Conservation (phyloP, 2,329 filamentous ascomycete species). For the Ramularia endophylla region DNA sequence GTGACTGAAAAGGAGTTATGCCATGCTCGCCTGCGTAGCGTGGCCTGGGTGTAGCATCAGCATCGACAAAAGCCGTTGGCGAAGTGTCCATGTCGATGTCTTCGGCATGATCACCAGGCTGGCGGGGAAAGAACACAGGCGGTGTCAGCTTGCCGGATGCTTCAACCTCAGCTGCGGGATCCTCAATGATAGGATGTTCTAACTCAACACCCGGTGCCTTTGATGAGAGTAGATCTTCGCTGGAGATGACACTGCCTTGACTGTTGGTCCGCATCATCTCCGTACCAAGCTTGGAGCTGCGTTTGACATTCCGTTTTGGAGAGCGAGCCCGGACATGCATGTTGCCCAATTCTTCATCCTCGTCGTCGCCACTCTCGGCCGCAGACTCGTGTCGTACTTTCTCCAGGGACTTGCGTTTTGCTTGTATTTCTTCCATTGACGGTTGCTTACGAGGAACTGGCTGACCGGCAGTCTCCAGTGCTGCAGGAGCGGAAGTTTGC, state of each 20-base stretch:
- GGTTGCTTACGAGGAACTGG: conserved; percentile 53
- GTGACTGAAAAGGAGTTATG: conserved; percentile 1
- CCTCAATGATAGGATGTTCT: conserved; percentile 33
- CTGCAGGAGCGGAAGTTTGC: conserved; percentile 60
- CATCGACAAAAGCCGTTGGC: conserved; percentile 15
- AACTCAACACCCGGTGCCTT: conserved; percentile 6
- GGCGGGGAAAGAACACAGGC: conserved; percentile 44
- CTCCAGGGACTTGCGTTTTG: conserved; percentile 70
- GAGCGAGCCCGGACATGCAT: conserved; percentile 58
- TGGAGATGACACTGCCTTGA: conserved; percentile 65
- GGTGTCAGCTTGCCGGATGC: conserved; percentile 40
- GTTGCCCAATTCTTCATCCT: conserved; percentile 80
- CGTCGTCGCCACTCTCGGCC: conserved; percentile 85
- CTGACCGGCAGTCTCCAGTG: conserved; percentile 20
- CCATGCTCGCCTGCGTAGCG: conserved; percentile 3
- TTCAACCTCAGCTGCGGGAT: conserved; percentile 32
- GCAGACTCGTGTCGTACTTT: conserved; percentile 63
- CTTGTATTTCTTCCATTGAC: conserved; percentile 66
- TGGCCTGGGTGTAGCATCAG: conserved; percentile 34
- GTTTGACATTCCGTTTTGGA: conserved; percentile 36
- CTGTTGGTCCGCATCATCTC: conserved; percentile 99
- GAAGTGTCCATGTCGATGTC: conserved; percentile 33
- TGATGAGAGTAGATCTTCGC: conserved; percentile 37
- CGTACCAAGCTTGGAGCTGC: conserved; percentile 75
- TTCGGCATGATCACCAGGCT: conserved; percentile 38